Evolutionary conservation across 345 rosid species (phyloP).

Genomic region (Linum lewisii): DNA sequence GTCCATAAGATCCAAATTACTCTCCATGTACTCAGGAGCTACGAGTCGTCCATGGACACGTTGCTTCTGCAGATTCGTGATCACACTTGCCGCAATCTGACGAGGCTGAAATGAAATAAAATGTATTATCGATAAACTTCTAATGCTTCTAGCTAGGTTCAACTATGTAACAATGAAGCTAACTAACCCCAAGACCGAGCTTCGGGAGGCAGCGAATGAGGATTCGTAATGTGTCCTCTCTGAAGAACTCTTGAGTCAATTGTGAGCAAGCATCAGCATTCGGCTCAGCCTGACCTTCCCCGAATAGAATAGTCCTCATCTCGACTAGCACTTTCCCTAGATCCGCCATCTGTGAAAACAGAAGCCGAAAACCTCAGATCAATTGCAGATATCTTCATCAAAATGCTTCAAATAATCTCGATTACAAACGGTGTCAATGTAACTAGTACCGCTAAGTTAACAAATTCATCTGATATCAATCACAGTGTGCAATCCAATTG

Average conservation of each 20-base stretch:
- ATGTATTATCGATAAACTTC: too few relatives aligned
- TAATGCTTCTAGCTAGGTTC: too few relatives aligned
- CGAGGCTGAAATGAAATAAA: constrained; percentile 27
- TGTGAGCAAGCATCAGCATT: constrained; percentile 7
- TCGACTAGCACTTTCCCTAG: constrained; percentile 3
- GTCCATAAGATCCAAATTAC: constrained; percentile 32
- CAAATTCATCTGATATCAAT: too few relatives aligned
- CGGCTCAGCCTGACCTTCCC: constrained; percentile 8
- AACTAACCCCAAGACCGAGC: constrained; percentile 4
- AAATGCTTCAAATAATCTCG: neutral
- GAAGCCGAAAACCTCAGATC: neutral
- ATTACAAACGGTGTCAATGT: too few relatives aligned
- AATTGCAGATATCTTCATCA: neutral
- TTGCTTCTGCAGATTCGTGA: constrained; percentile 42
- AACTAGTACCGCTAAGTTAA: too few relatives aligned
- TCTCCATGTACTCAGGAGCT: constrained; percentile 34
- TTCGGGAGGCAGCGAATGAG: constrained; percentile 6
- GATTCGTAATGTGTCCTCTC: neutral
- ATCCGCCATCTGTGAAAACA: neutral
- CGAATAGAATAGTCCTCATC: constrained; percentile 5
- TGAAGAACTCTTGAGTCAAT: constrained; percentile 6
- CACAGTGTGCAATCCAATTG: too few relatives aligned
- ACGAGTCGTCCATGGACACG: constrained; percentile 27
- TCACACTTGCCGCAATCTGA: constrained; percentile 29
- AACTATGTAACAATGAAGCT: neutral